Conservation (phyloP, 176 grass and related monocot genomes). For the Zizania latifolia region DNA sequence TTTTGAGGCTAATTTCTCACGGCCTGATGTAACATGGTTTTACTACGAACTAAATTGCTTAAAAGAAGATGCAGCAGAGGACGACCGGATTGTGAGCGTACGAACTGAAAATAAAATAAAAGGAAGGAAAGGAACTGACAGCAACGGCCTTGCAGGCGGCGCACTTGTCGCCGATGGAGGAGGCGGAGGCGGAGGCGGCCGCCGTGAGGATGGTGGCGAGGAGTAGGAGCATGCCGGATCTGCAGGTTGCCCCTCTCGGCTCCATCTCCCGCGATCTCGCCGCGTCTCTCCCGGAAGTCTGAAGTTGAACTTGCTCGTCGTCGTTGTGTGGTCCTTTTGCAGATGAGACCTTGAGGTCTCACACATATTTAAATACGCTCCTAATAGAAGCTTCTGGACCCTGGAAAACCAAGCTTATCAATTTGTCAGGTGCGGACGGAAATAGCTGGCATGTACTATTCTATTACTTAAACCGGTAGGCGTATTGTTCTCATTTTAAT, state of each 20-base stretch:
- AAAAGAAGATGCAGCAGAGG: neutral
- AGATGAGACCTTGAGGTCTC: neutral
- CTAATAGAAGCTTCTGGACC: conserved; percentile 23
- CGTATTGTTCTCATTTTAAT: too few relatives aligned
- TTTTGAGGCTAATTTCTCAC: neutral
- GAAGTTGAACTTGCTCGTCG: neutral
- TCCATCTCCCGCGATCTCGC: conserved; percentile 41
- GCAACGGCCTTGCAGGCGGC: conserved; percentile 87
- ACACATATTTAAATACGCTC: conserved; percentile 13
- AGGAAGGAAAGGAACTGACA: conserved; percentile 21
- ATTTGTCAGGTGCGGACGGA: too few relatives aligned
- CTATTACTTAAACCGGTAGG: too few relatives aligned
- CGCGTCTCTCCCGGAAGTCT: neutral
- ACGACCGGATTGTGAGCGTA: neutral
- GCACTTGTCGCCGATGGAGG: conserved; percentile 74
- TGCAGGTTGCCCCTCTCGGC: conserved; percentile 11
- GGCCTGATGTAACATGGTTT: neutral
- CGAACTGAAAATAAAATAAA: neutral
- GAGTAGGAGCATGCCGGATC: conserved; percentile 28
- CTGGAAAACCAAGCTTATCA: too few relatives aligned
- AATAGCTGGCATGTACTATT: too few relatives aligned
- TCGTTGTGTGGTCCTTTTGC: conserved; percentile 26
- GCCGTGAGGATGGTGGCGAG: conserved; percentile 11
- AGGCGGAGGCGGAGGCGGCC: conserved; percentile 23
- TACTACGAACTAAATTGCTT: neutral